phyloP scores from a whole-genome alignment of 1,139 yeast genomes.

The Arxiozyma telluris region DNA sequence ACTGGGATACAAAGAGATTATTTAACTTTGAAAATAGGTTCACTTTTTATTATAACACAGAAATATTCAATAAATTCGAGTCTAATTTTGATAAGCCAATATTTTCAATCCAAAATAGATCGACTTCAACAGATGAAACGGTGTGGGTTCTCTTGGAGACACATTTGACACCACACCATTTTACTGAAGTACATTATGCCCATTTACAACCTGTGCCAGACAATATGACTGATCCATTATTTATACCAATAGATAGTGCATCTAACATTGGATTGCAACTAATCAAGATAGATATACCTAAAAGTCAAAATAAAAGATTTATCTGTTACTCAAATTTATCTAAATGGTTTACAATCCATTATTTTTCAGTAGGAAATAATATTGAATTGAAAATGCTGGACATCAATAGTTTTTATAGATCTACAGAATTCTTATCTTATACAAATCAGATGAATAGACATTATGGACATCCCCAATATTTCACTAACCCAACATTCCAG shows the following conservation, averaged over 20 bases:
- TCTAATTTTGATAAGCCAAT: constrained; percentile 41
- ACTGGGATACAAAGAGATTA: constrained; percentile 47
- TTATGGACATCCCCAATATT: constrained; percentile 31
- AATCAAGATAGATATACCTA: constrained; percentile 23
- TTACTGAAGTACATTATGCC: neutral
- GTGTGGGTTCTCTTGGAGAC: constrained; percentile 45
- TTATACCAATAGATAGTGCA: constrained; percentile 18
- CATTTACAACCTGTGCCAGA: constrained; percentile 7
- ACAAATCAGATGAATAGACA: neutral
- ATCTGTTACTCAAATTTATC: constrained; percentile 27
- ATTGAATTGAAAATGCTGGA: constrained; percentile 24
- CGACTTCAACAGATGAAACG: constrained; percentile 24
- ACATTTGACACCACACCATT: constrained; percentile 16
- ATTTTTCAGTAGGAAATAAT: constrained; percentile 30
- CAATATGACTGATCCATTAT: constrained; percentile 6
- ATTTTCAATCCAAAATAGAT: constrained; percentile 36
- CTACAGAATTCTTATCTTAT: neutral
- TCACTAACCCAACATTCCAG: constrained; percentile 56
- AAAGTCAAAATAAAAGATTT: constrained; percentile 11
- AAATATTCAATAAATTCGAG: constrained; percentile 11
- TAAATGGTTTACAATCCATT: constrained; percentile 26
- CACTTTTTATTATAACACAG: constrained; percentile 34
- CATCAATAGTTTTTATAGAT: neutral
- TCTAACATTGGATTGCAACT: constrained; percentile 31
- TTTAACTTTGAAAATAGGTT: constrained; percentile 30